Conservation (phyloP, 345 rosid species). For the Acer yangbiense region DNA sequence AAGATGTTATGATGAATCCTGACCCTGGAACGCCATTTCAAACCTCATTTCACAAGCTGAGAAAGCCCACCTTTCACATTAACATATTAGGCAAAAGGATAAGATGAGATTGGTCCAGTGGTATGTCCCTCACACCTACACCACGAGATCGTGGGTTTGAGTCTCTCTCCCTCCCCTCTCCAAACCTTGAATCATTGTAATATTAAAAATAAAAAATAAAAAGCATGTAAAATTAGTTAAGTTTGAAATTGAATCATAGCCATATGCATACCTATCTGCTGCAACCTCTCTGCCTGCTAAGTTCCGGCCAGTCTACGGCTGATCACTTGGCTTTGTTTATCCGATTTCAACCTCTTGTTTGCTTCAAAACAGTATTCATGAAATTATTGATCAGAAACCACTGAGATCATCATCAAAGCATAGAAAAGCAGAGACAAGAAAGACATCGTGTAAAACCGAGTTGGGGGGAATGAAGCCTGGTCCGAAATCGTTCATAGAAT, state of each 20-base stretch:
- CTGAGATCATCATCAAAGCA: neutral
- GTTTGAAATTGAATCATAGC: neutral
- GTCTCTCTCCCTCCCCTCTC: too few species aligned
- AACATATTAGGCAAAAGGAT: too few species aligned
- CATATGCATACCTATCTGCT: neutral
- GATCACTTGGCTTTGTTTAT: neutral
- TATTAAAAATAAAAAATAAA: too few species aligned
- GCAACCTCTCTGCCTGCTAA: neutral
- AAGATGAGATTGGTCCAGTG: too few species aligned
- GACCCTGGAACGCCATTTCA: conserved; percentile 11
- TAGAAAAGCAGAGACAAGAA: too few species aligned
- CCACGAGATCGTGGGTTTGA: too few species aligned
- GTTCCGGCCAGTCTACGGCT: neutral
- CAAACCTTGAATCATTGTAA: too few species aligned
- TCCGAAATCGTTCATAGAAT: conserved; percentile 63
- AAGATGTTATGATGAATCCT: conserved; percentile 19
- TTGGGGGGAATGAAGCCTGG: conserved; percentile 99
- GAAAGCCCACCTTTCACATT: conserved; percentile 7
- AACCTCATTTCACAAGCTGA: neutral
- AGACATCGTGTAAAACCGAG: conserved; percentile 24
- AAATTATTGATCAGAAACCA: neutral
- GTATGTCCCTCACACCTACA: too few species aligned
- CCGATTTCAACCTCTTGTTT: neutral
- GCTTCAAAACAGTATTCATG: neutral
- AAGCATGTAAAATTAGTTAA: neutral